phyloP scores from a whole-genome alignment of 331 rosid genomes.

The Quercus lobata region DNA sequence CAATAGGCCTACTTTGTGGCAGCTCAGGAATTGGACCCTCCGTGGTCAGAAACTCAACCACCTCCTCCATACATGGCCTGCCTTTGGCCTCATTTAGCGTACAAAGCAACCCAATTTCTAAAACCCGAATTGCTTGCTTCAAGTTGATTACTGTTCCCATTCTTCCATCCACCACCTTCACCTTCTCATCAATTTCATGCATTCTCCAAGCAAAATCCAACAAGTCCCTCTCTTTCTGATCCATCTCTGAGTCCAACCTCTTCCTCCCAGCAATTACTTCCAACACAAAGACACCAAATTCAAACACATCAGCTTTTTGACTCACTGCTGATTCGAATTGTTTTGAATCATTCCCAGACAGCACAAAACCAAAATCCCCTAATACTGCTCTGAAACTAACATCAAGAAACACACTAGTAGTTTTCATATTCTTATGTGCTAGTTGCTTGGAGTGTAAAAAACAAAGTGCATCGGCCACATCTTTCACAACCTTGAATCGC shows the following conservation, averaged over 20 bases:
- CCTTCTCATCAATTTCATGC: conserved; percentile 50
- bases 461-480: conserved; percentile 30
- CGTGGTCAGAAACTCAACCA: conserved; percentile 47
- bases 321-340: conserved; percentile 55
- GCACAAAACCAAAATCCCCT: conserved; percentile 70
- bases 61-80: conserved; percentile 70
- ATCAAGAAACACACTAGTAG: conserved; percentile 68
- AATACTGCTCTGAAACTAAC: conserved; percentile 58
- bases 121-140: conserved; percentile 57
- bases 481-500: conserved; percentile 38
- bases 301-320: conserved; percentile 61
- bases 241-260: conserved; percentile 29
- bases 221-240: conserved; percentile 42
- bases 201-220: conserved; percentile 68
- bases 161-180: conserved; percentile 51
- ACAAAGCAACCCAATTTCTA: conserved; percentile 73
- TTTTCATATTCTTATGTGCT: conserved; percentile 77
- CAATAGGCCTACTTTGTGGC: conserved; percentile 62
- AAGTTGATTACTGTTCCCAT: conserved; percentile 60
- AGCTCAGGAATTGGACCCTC: conserved; percentile 54
- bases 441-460: conserved; percentile 32
- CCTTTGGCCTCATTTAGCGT: conserved; percentile 67
- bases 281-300: conserved; percentile 71
- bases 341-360: conserved; percentile 51
- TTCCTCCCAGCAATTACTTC: conserved; percentile 70